These are phyloP conservation scores for Colletotrichum cereale DNA, from an alignment of 2,329 filamentous ascomycete species.

Conservation along the genomic window DNA sequence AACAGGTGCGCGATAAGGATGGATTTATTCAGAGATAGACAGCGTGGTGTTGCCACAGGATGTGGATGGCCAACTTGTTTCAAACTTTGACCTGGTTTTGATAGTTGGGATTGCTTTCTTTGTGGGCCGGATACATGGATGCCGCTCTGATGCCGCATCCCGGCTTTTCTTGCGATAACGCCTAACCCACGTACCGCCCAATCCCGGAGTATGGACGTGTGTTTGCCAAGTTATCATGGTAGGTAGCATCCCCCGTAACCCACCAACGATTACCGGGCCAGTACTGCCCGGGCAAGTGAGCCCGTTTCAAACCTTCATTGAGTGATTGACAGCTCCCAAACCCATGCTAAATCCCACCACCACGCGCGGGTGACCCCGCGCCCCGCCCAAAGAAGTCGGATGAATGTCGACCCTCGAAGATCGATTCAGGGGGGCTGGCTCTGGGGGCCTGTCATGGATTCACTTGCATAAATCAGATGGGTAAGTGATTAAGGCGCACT, in stretches of 20 bases:
- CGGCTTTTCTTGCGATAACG: background rate
- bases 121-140: background rate
- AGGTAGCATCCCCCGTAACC: no score
- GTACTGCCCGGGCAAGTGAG: background rate
- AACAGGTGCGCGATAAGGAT: background rate
- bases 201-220: background rate
- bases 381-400: background rate
- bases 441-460: background rate
- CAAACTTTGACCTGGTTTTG: background rate
- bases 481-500: background rate
- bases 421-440: background rate
- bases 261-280: background rate
- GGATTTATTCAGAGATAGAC: no score
- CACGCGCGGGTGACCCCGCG: background rate
- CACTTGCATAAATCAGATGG: background rate
- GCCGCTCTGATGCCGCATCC: background rate
- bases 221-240: background rate
- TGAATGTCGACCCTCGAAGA: background rate
- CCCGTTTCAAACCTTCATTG: background rate
- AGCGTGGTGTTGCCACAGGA: background rate
- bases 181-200: background rate
- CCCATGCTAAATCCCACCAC: background rate
- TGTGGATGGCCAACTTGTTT: background rate
- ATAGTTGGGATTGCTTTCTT: background rate
- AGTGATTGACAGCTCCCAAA: background rate